Evolutionary conservation across 1,139 yeast genomes (phyloP), one percentile per base, ranked within the genome.

Genomic region (Candida sojae): DNA sequence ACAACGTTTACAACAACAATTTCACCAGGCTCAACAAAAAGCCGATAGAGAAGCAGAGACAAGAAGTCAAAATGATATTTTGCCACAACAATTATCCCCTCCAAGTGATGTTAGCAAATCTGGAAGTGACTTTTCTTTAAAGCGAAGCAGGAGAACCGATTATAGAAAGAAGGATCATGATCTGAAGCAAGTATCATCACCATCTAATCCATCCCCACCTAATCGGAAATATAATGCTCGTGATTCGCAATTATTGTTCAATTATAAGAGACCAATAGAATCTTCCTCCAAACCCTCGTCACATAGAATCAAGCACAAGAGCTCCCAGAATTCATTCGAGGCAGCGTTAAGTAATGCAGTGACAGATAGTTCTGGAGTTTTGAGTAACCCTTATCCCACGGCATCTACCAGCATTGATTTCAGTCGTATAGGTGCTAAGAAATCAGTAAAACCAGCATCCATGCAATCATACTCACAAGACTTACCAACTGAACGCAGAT

Each of bases 141-240:
- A 66, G 46, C 58, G 80, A 48, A 70, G 77, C 50, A 66, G 79
- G 52, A 60, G 80, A 48, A 66, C 71, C 3, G 77, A 74, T 54
- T 74, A 75, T 54, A 58, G 75, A 39, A 73, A 73, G 44, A 64
- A 62, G 33, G 43, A 46, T 34, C 31, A 33, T 12, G 43, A 43
- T 12, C 31, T 43, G 23, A 23, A 29, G 32, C 31, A 26, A 13
- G 7, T 30, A 10, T n/a, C 26, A 3, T 28, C 37, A 7, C 45
- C 42, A 8, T 11, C 34, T 4, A 25, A 35, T 36, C 46, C 53
- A 34, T 13, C 44, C 12, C 35, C 52, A 42, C 23, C 48, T 30
- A 39, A 39, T 45, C 42, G 50, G 39, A 52, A 45, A 26, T 49
- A 50, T 25, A 59, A 60, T 46, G 55, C 58, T 9, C 51, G 70